Percentiles rank a stretch among this genome's conserved stretches.
Conservation (phyloP, 345 rosid species). For the Linum trigynum region DNA sequence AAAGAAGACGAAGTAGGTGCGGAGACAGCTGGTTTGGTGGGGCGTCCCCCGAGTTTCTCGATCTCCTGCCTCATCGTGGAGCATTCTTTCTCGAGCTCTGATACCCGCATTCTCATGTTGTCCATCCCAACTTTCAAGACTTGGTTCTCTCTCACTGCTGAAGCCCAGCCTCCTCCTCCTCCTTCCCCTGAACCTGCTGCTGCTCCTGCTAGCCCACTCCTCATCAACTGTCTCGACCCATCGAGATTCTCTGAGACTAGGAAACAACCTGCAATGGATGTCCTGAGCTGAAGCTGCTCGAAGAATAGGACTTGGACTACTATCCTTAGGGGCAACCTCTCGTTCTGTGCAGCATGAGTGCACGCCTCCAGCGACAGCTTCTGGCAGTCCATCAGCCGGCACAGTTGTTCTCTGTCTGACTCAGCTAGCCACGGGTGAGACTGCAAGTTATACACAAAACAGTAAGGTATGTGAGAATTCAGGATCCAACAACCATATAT, state of each 20-base stretch:
- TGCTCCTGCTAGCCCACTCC: conserved; percentile 68
- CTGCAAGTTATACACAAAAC: conserved; percentile 35
- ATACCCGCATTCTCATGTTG: conserved; percentile 82
- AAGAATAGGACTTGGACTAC: conserved; percentile 93
- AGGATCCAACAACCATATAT: not conserved
- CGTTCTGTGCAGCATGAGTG: conserved; percentile 96
- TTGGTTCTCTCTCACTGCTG: conserved; percentile 91
- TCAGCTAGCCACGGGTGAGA: conserved; percentile 94
- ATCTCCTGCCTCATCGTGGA: conserved; percentile 65
- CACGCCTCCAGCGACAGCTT: conserved; percentile 96
- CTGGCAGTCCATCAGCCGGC: conserved; percentile 88
- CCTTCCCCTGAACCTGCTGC: conserved; percentile 48
- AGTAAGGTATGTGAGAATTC: conserved; percentile 7
- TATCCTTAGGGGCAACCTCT: conserved; percentile 80
- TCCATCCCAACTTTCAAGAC: conserved; percentile 97
- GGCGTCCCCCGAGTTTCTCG: conserved; percentile 29
- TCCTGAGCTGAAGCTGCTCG: conserved; percentile 98
- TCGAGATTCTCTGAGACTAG: conserved; percentile 90
- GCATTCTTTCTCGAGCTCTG: conserved; percentile 52
- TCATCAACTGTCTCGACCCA: conserved; percentile 60
- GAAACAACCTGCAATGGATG: conserved; percentile 92
- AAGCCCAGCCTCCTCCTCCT: conserved; percentile 77
- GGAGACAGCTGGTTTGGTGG: not conserved
- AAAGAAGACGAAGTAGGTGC: not conserved
- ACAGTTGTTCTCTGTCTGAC: conserved; percentile 85